Evolutionary conservation across 2,329 filamentous ascomycete genomes (phyloP), one percentile per base, ranked within the genome.

Genomic region (Lasiodiplodia gonubiensis): DNA sequence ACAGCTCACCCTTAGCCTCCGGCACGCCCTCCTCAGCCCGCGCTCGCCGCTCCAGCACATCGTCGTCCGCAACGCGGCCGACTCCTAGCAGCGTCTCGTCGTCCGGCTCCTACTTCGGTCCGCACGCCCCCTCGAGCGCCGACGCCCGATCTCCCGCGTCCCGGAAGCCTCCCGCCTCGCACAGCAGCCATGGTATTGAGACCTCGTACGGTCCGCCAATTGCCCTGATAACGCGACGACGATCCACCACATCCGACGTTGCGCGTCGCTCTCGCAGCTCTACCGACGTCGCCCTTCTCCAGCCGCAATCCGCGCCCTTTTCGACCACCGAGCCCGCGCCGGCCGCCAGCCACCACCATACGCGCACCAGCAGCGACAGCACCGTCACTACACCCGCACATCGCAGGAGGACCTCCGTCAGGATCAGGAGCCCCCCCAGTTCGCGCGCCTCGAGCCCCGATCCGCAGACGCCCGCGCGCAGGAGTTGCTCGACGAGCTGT

Each of bases 181-280:
- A 80, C 70, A 83, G 80, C 70, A 81, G 80, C 64, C 78, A 82
- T 79, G 82, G 83, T 71, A 83, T 85, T 78, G 81, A 83, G 73
- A 83, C 81, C 35, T 80, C 78, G 67, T 76, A 79, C 72, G 84
- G 83, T 68, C 83, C 84, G 54, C 83, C 83, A 63, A 81, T 84
- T 68, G 80, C 83, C n/a, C 78, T 84, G 68, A 81, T 83, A 68
- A 84, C 83, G 63, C 82, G 82, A 65, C 35, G 57, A 55, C 73
- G 74, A 35, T 70, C 70, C 33, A 69, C 70, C 53, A 72, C 74
- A 67, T 72, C 72, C 18, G 77, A 79, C 68, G 71, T 74, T 69
- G 74, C 74, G 69, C 76, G 77, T 71, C 69, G 73, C 39, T 68
- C 73, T 51, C 75, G 74, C 67, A 73, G 71, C 69, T 70, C 75